Conservation (phyloP, 108 stramenopile species). For the Nitzschia palea region DNA sequence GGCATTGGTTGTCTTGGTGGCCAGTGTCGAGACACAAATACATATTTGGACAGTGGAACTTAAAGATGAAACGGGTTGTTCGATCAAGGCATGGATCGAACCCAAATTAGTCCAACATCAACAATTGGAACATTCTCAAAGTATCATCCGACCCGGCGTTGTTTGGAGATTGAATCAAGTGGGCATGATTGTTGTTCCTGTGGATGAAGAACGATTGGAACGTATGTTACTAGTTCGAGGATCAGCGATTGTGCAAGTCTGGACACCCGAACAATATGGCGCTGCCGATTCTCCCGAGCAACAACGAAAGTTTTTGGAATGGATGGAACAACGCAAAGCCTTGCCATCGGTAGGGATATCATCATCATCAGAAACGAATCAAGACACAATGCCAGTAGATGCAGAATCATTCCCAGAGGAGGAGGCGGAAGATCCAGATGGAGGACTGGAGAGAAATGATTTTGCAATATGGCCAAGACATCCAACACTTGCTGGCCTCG, state of each 20-base stretch:
- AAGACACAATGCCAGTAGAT: not conserved
- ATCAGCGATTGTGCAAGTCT: conserved; percentile 19
- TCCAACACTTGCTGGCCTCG: too few relatives aligned
- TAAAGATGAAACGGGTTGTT: conserved; percentile 44
- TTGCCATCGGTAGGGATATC: not conserved
- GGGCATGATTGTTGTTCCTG: conserved; percentile 22
- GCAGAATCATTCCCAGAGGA: not conserved
- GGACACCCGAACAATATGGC: conserved; percentile 26
- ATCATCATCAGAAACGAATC: not conserved
- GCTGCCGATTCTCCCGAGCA: conserved; percentile 5
- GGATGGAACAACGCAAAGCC: conserved; percentile 33
- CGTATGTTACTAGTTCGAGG: conserved; percentile 34
- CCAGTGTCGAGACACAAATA: conserved; percentile 21
- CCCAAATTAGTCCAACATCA: conserved; percentile 31
- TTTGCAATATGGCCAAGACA: too few relatives aligned
- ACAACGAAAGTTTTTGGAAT: conserved; percentile 27
- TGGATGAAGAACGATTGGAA: conserved; percentile 25
- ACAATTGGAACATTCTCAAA: conserved; percentile 22
- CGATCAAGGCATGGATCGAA: conserved; percentile 47
- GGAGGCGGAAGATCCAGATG: not conserved
- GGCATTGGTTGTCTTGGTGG: conserved; percentile 34
- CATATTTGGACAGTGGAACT: conserved; percentile 47
- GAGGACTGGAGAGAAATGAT: too few relatives aligned
- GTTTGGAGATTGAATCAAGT: conserved; percentile 58
- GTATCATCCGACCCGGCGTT: conserved; percentile 47